These are phyloP conservation scores for Coffea eugenioides DNA, from an alignment of 257 asterid species.

Conservation along the genomic window DNA sequence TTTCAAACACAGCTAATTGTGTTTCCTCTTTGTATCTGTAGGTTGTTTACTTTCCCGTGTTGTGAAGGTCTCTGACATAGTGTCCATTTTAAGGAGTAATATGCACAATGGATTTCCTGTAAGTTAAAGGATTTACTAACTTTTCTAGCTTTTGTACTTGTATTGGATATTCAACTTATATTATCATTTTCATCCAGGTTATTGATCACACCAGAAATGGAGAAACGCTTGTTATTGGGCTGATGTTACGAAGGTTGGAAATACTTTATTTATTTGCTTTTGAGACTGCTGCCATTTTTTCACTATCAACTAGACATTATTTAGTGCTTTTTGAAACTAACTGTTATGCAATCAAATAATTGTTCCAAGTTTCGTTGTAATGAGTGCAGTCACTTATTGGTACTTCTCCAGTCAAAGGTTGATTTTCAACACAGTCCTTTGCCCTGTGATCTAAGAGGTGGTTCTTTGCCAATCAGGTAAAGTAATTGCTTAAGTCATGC, in stretches of 20 bases:
- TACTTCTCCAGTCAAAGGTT: constrained; percentile 87
- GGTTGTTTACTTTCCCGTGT: constrained; percentile 95
- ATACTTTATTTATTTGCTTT: constrained; percentile 8
- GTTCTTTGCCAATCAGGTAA: constrained; percentile 82
- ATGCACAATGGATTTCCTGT: constrained; percentile 95
- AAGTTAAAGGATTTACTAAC: constrained; percentile 32
- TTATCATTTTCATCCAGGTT: constrained; percentile 47
- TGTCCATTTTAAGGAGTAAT: constrained; percentile 85
- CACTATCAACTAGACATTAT: neutral
- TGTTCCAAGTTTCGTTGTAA: constrained; percentile 1
- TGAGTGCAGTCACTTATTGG: constrained; percentile 91
- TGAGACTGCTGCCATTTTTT: constrained; percentile 3
- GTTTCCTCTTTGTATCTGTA: constrained; percentile 28
- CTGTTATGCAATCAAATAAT: neutral
- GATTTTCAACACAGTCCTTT: constrained; percentile 94
- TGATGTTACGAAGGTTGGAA: constrained; percentile 78
- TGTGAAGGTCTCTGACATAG: constrained; percentile 80
- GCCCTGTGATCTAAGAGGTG: constrained; percentile 71
- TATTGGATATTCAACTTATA: constrained; percentile 15
- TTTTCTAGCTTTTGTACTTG: constrained; percentile 12
- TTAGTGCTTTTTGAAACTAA: neutral
- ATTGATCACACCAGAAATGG: constrained; percentile 87
- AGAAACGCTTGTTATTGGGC: constrained; percentile 93
- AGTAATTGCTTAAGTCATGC: neutral
- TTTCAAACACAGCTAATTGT: constrained; percentile 19